Percentiles rank a stretch among this genome's conserved stretches.
phyloP scores from a whole-genome alignment of 2,329 filamentous ascomycete species.

The Aspergillus viridinutans region DNA sequence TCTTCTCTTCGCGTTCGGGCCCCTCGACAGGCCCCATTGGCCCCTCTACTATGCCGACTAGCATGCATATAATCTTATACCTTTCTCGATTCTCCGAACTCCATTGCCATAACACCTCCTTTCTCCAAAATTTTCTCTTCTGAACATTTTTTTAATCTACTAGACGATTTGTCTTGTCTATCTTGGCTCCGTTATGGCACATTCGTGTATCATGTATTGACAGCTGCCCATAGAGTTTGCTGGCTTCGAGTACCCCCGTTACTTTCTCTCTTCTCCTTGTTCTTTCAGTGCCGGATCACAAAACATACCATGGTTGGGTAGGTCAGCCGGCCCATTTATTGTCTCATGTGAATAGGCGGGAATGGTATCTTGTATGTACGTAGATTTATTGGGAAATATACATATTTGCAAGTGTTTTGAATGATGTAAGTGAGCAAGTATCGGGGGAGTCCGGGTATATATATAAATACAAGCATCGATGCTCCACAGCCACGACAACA shows the following conservation, averaged over 20 bases:
- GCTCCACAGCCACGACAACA: background rate
- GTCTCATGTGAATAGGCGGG: background rate
- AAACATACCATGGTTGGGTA: background rate
- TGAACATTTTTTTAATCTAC: background rate
- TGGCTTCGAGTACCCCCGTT: background rate
- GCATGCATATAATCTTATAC: background rate
- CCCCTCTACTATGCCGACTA: background rate
- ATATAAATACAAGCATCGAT: background rate
- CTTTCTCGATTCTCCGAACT: background rate
- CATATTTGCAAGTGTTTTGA: background rate
- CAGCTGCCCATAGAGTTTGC: background rate
- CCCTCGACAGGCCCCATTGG: background rate
- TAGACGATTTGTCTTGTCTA: background rate
- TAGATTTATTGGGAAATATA: background rate
- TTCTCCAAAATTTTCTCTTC: background rate
- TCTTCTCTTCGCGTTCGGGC: slow-evolving; percentile 4
- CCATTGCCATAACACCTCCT: background rate
- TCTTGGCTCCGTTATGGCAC: background rate
- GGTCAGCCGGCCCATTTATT: background rate
- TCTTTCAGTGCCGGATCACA: background rate
- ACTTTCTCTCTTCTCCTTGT: background rate
- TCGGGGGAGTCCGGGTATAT: background rate
- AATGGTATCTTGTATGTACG: background rate
- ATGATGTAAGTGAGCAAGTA: background rate
- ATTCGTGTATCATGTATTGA: background rate